Base-by-base conservation (phyloP, 768 basidiomycete genomes). In the Mycena vulgaris region DNA sequence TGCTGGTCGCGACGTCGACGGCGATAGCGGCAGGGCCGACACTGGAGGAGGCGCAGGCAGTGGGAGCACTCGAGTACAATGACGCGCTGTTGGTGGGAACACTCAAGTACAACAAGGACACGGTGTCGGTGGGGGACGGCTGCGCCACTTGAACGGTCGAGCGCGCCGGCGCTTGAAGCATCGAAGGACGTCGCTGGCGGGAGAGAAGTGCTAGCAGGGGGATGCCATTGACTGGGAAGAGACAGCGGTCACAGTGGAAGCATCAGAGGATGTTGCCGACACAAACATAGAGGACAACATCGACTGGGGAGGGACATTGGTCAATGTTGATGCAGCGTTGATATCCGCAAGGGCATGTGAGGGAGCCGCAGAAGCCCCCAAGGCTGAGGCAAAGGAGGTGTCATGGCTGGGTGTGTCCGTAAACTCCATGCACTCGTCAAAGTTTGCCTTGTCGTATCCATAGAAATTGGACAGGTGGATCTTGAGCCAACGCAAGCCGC, bases 41-140 rank as follows among this genome's bases (percentile, higher is more conserved):
- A 30, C 78, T 72, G 5, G 85, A 77, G n/a, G n/a, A n/a, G 40
- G 82, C 79, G n/a, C 78, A 65, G 27, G 82, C 60, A 19, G 83
- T 75, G 2, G 82, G 76, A 42, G 80, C 78, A 31, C 80, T 66
- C 27, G 82, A 80, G 37, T 63, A 68, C 27, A 61, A 42, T 2
- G 70, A 66, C 9, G 72, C 37, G 25, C 47, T 51, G 69, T 21
- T 21, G 68, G 48, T 39, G 69, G n/a, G n/a, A n/a, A n/a, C n/a
- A n/a, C n/a, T n/a, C n/a, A n/a, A n/a, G n/a, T n/a, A n/a, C n/a
- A n/a, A n/a, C n/a, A 66, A 55, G 35, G 79, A 73, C 45, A 82
- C 78, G 66, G 70, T 63, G 37, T 62, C 68, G 25, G 47, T n/a
- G 31, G 63, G 45, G 8, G 59, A 49, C 2, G 74, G 66, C n/a